Base-by-base conservation (phyloP, 352 stramenopile genomes). In the Phytophthora ohioensis region DNA sequence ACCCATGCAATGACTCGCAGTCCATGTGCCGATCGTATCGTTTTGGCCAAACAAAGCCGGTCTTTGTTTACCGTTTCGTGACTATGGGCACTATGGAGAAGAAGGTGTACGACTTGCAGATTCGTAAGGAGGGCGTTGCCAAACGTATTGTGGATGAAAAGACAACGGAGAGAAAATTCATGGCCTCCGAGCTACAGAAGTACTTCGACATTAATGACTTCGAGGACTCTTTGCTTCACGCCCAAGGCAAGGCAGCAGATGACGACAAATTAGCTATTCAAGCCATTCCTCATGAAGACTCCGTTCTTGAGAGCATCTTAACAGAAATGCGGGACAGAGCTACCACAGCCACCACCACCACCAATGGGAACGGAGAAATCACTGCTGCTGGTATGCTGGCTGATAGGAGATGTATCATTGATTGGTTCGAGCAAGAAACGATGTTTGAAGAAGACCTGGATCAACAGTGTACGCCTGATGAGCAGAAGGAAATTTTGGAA, bases 11-110 rank as follows among this genome's bases (percentile, higher is more conserved):
- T 27, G 92, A 98, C 52, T 90, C 91, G 0, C 88, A 98, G 76
- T 96, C 91, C 4, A 98, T 98, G 92, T 98, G 92, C 69, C 88
- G 93, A 21, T 97, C 84, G 12, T 98, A 98, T 56, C 91, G 93
- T 8, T 97, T 97, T 71, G 93, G 94, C 1, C 94, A 98, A 65
- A 89, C 78, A 0, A 98, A 98, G 62, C 81, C 86, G 8, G 93
- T 98, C 13, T 98, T 92, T 64, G 92, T 98, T 4, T 98, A 98
- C 56, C 88, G 93, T 0, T 93, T 98, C 27, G 92, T 98, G 48
- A 88, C 91, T 12, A 90, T 85, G 32, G 92, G 91, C 2, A 98
- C 94, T 7, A 97, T 98, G 79, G 94, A 98, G 75, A 96, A 98
- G 65, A 97, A 97, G 54, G 91, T 98, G 15, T 97, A 97, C 57